Conservation (phyloP, 1,284 basidiomycete species). For the Trametes polyzona region DNA sequence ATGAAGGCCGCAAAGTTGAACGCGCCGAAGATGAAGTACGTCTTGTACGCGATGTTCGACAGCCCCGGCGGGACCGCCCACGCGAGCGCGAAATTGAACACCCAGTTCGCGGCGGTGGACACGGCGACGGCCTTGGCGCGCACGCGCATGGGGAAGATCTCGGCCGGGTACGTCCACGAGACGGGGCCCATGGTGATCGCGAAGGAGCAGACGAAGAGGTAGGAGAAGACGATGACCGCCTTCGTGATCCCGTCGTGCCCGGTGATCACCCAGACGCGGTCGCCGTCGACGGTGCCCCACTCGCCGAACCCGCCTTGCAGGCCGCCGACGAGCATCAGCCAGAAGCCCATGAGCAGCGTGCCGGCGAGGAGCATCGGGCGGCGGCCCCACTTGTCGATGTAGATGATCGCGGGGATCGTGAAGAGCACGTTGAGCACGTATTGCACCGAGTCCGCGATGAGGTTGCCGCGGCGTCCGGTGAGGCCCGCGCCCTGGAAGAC, state of each 20-base stretch:
- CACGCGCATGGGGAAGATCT: slow-evolving; percentile 69
- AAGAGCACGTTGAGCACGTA: slow-evolving; percentile 77
- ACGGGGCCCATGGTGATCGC: slow-evolving; percentile 78
- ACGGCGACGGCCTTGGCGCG: slow-evolving; percentile 76
- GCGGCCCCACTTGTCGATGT: slow-evolving; percentile 80
- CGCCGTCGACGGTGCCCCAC: slow-evolving; percentile 53
- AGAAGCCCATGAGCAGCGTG: slow-evolving; percentile 72
- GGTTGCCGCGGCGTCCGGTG: slow-evolving; percentile 67
- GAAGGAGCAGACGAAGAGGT: slow-evolving; percentile 75
- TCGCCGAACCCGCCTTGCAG: slow-evolving; percentile 69
- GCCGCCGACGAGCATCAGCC: slow-evolving; percentile 76
- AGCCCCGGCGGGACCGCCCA: slow-evolving; percentile 51
- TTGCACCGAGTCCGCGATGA: slow-evolving; percentile 79
- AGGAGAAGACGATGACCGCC: slow-evolving; percentile 76
- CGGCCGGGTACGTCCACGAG: slow-evolving; percentile 43
- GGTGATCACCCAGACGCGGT: slow-evolving; percentile 63
- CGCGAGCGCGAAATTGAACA: slow-evolving; percentile 75
- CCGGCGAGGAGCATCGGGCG: slow-evolving; percentile 75
- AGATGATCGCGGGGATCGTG: slow-evolving; percentile 76
- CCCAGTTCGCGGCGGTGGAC: slow-evolving; percentile 63
- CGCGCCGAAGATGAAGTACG: slow-evolving; percentile 75
- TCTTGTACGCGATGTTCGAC: slow-evolving; percentile 45
- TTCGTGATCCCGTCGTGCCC: slow-evolving; percentile 60
- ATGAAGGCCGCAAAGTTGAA: slow-evolving; percentile 76
- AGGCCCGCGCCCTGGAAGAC: slow-evolving; percentile 80